Conservation (phyloP, 306 rosid species). For the Fragaria vesca region DNA sequence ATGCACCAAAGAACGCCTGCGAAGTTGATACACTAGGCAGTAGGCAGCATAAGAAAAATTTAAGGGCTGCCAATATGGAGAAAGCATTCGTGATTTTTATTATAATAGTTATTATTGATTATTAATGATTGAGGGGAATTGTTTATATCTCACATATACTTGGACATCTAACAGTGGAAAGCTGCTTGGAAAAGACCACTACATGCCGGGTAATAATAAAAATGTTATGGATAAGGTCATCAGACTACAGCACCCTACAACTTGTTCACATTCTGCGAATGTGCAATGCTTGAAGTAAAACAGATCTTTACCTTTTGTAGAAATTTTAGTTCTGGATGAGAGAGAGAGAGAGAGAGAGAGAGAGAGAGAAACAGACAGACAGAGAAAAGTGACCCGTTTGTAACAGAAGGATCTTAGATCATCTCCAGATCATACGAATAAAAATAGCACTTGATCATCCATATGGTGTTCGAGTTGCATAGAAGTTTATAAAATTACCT, state of each 20-base stretch:
- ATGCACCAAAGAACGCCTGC: background rate
- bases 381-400: background rate
- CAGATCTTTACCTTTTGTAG: background rate
- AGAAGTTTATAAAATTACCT: slow-evolving; percentile 40
- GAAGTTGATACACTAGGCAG: background rate
- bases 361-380: too few relatives aligned
- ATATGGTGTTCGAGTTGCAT: slow-evolving; percentile 8
- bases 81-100: background rate
- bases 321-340: background rate
- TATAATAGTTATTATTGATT: background rate
- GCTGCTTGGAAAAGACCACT: background rate
- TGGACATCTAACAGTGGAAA: background rate
- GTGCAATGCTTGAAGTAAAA: background rate
- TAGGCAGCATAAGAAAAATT: background rate
- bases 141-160: background rate
- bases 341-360: background rate
- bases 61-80: background rate
- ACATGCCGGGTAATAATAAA: background rate
- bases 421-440: background rate
- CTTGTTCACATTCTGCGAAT: background rate
- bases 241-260: slow-evolving; percentile 4
- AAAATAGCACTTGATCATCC: background rate
- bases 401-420: background rate
- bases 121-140: background rate
- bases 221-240: background rate